A percentile compares a stretch with the other conserved stretches of the same genome.
These are phyloP conservation scores for Chaetomidium leptoderma DNA, from an alignment of 495 filamentous ascomycete species.

Conservation along the genomic window DNA sequence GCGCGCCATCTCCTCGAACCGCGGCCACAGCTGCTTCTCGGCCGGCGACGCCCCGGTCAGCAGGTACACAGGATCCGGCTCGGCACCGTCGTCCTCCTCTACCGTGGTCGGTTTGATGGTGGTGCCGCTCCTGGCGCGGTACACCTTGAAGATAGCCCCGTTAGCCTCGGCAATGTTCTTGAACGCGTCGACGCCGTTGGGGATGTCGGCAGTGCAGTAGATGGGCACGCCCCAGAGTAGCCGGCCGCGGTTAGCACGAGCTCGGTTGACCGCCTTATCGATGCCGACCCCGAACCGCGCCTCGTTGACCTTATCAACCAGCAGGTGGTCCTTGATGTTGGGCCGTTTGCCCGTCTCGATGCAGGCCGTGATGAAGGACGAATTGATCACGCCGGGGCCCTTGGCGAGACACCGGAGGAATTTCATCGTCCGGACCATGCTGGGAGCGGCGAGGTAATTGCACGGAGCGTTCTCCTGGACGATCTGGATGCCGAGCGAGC, in stretches of 20 bases:
- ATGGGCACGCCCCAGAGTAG: conserved; percentile 70
- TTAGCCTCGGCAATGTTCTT: conserved; percentile 81
- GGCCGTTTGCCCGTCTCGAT: conserved; percentile 55
- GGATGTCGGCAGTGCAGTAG: conserved; percentile 73
- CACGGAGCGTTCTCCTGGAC: conserved; percentile 68
- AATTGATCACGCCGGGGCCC: conserved; percentile 67
- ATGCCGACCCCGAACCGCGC: conserved; percentile 64
- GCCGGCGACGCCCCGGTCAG: conserved; percentile 58
- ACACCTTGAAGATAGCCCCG: conserved; percentile 76
- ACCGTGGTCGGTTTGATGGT: conserved; percentile 53
- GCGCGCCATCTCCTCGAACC: conserved; percentile 71
- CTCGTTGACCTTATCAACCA: conserved; percentile 69
- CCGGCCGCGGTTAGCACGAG: conserved; percentile 67
- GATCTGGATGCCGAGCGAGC: conserved; percentile 76
- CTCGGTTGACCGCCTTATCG: conserved; percentile 57
- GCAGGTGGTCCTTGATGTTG: conserved; percentile 55
- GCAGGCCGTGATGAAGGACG: conserved; percentile 73
- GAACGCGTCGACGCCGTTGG: conserved; percentile 77
- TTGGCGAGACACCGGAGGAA: conserved; percentile 82
- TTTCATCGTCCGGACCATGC: conserved; percentile 82
- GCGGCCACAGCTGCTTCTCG: conserved; percentile 72
- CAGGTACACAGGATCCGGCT: conserved; percentile 69
- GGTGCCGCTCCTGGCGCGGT: conserved; percentile 62
- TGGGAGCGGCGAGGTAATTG: conserved; percentile 82
- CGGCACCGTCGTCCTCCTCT: conserved; percentile 53